A percentile compares a stretch with the other conserved stretches of the same genome.
These are phyloP conservation scores for Cornus controversa DNA, from an alignment of 148 eudicot species.

Conservation along the genomic window DNA sequence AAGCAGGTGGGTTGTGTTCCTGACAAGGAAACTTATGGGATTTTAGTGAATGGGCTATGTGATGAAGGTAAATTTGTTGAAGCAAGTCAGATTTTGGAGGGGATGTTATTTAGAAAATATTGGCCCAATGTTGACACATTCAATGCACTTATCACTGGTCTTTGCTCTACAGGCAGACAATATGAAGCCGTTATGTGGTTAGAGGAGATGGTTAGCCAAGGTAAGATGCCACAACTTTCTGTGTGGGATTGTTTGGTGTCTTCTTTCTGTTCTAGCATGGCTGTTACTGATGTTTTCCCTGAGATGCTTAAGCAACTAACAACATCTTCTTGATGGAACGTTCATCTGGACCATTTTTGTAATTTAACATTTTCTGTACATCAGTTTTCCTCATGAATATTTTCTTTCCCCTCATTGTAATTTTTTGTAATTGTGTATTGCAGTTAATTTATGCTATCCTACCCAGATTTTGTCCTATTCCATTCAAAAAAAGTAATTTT, in stretches of 20 bases:
- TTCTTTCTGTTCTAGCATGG: slow-evolving; percentile 38
- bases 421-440: not conserved
- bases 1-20: slow-evolving; percentile 61
- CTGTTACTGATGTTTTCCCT: slow-evolving; percentile 14
- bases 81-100: slow-evolving; percentile 62
- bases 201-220: slow-evolving; percentile 91
- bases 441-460: too few relatives aligned
- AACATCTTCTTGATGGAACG: slow-evolving; percentile 9
- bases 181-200: slow-evolving; percentile 80
- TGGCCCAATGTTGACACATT: slow-evolving; percentile 51
- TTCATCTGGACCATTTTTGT: not conserved
- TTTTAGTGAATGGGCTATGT: slow-evolving; percentile 64
- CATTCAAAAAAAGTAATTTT: too few relatives aligned
- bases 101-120: slow-evolving; percentile 53
- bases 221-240: slow-evolving; percentile 48
- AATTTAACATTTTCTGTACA: not conserved
- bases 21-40: slow-evolving; percentile 54
- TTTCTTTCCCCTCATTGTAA: not conserved
- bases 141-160: slow-evolving; percentile 60
- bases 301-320: slow-evolving; percentile 19
- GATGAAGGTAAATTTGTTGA: slow-evolving; percentile 54
- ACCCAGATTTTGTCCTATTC: too few relatives aligned
- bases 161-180: slow-evolving; percentile 45
- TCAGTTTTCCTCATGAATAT: not conserved
- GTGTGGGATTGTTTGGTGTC: slow-evolving; percentile 58